phyloP scores from a whole-genome alignment of 139 green algal genomes.

The Chlamydomonas sp. region DNA sequence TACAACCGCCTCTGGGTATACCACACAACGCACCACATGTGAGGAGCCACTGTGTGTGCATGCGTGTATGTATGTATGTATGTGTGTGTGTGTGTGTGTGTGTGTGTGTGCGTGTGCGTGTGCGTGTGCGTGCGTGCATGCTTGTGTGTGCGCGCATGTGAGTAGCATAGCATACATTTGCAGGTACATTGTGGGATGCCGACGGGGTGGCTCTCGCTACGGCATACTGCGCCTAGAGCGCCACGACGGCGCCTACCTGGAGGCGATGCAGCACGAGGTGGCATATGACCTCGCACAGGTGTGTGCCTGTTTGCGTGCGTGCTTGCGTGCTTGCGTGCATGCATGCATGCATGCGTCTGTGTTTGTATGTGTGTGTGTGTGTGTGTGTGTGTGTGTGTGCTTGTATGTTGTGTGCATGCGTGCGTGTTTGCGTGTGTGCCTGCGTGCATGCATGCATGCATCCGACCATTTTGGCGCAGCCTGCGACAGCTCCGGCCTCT shows the following conservation, averaged over 20 bases:
- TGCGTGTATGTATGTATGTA: background rate
- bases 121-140: background rate
- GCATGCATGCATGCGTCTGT: too few relatives aligned
- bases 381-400: too few relatives aligned
- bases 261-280: slow-evolving; percentile 2
- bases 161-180: too few relatives aligned
- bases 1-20: slow-evolving; percentile 10
- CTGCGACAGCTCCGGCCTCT: too few relatives aligned
- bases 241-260: background rate
- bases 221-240: slow-evolving; percentile 4
- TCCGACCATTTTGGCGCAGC: too few relatives aligned
- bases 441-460: too few relatives aligned
- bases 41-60: too few relatives aligned
- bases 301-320: too few relatives aligned
- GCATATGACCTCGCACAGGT: background rate
- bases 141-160: background rate
- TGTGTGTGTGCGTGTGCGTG: background rate
- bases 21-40: slow-evolving; percentile 10
- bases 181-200: slow-evolving; percentile 6
- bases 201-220: background rate
- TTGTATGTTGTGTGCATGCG: too few relatives aligned
- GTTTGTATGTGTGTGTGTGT: too few relatives aligned
- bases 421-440: too few relatives aligned
- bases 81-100: background rate
- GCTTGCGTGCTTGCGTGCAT: too few relatives aligned